These are phyloP conservation scores for Tetrahymena elliotti DNA, from an alignment of 73 alveolate genomes.

Conservation along the genomic window DNA sequence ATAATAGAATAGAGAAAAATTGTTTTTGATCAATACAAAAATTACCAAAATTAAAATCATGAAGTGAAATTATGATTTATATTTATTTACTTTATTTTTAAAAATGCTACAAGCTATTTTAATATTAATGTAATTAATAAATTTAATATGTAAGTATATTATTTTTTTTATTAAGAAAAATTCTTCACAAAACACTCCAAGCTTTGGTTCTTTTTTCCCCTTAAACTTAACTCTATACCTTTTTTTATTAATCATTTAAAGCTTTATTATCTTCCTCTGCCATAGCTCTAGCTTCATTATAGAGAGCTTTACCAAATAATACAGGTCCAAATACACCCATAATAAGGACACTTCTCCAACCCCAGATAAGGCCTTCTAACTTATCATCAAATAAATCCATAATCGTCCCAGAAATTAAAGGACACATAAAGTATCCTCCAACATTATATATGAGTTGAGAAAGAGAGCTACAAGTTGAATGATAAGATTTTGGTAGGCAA, in stretches of 20 bases:
- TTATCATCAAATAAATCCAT: constrained; percentile 84
- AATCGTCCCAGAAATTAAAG: constrained; percentile 75
- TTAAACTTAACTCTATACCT: background rate
- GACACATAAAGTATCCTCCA: constrained; percentile 83
- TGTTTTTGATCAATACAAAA: too few species aligned
- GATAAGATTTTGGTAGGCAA: constrained; percentile 63
- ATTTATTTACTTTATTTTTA: too few species aligned
- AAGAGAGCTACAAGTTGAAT: constrained; percentile 77
- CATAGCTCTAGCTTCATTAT: background rate
- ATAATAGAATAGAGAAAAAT: too few species aligned
- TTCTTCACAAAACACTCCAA: background rate
- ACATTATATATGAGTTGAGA: constrained; percentile 75
- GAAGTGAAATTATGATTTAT: too few species aligned
- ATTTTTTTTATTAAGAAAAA: too few species aligned
- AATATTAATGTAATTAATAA: too few species aligned
- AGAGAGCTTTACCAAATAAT: constrained; percentile 37
- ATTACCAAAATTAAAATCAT: too few species aligned
- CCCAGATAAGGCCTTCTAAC: constrained; percentile 83
- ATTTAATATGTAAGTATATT: background rate
- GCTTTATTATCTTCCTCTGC: background rate
- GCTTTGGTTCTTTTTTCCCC: background rate
- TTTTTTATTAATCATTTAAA: background rate
- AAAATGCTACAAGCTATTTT: background rate
- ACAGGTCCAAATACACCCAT: constrained; percentile 56
- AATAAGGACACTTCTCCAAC: constrained; percentile 76